Conservation (phyloP, 345 rosid genomes). For the Salix koriyanagi region DNA sequence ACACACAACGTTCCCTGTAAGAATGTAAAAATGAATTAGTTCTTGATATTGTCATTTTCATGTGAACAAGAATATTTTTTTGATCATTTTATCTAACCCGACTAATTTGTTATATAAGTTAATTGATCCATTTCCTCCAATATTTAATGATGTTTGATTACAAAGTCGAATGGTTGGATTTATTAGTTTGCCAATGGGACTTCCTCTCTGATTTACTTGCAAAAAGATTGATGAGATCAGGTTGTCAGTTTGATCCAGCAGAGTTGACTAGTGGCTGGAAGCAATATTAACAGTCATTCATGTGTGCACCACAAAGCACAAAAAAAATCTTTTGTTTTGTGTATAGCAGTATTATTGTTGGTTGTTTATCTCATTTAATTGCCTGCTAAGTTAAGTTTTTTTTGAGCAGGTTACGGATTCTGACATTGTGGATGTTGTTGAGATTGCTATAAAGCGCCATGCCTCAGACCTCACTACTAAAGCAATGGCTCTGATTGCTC, state of each 20-base stretch:
- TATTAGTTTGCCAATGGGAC: slow-evolving; percentile 1
- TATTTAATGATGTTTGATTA: not conserved
- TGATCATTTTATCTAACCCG: not conserved
- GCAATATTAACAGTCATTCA: not conserved
- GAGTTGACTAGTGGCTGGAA: not conserved
- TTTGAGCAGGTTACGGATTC: slow-evolving; percentile 79
- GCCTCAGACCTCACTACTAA: slow-evolving; percentile 72
- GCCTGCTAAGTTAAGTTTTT: slow-evolving; percentile 11
- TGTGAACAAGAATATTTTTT: not conserved
- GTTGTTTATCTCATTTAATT: not conserved
- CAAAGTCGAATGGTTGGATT: slow-evolving; percentile 5
- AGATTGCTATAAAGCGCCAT: slow-evolving; percentile 63
- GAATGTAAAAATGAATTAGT: not conserved
- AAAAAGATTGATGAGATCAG: not conserved
- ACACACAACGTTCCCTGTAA: not conserved
- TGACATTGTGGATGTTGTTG: slow-evolving; percentile 84
- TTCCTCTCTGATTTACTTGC: not conserved
- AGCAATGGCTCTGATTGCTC: slow-evolving; percentile 87
- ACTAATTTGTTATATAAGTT: not conserved
- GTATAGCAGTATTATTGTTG: not conserved
- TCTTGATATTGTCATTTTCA: not conserved
- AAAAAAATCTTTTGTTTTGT: not conserved
- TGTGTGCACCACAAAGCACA: not conserved
- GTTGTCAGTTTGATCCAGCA: not conserved
- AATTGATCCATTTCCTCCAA: not conserved